phyloP scores from a whole-genome alignment of 805 yeast species.

The Zygosaccharomyces lentus region DNA sequence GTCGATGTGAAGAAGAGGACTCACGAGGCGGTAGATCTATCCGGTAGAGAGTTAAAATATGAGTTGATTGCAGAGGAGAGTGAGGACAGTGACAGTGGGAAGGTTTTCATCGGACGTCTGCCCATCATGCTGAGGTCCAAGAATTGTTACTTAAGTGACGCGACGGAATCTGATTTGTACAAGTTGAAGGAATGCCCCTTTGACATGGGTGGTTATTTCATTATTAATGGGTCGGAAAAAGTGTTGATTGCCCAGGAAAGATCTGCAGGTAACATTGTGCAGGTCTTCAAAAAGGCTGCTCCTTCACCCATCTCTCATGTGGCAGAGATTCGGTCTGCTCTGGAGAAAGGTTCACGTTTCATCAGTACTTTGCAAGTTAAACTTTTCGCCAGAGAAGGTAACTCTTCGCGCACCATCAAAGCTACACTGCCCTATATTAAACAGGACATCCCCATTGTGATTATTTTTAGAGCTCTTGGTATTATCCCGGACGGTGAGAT shows the following conservation, averaged over 20 bases:
- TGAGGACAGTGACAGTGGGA: constrained; percentile 67
- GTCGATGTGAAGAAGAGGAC: constrained; percentile 94
- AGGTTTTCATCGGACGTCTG: constrained; percentile 91
- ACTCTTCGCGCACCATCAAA: constrained; percentile 76
- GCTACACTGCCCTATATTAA: constrained; percentile 96
- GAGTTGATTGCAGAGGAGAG: constrained; percentile 46
- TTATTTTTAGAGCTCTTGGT: constrained; percentile 96
- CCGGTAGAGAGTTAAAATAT: constrained; percentile 57
- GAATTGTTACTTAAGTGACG: constrained; percentile 86
- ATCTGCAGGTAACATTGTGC: constrained; percentile 97
- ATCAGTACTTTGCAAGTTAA: constrained; percentile 93
- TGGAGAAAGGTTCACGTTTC: constrained; percentile 95
- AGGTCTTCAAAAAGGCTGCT: constrained; percentile 95
- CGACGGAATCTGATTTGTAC: constrained; percentile 89
- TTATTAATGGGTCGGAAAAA: constrained; percentile 97
- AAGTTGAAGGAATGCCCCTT: constrained; percentile 97
- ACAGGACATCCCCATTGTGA: constrained; percentile 94
- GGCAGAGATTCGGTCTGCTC: constrained; percentile 94
- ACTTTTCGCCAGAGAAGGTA: constrained; percentile 75
- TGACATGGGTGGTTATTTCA: constrained; percentile 99
- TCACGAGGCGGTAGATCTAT: constrained; percentile 74
- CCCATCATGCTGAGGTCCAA: constrained; percentile 97
- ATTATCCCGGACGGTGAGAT: constrained; percentile 99
- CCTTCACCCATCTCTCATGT: constrained; percentile 94
- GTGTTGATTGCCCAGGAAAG: constrained; percentile 98